phyloP scores from a whole-genome alignment of 2,329 filamentous ascomycete species.

The Colletotrichum navitas region DNA sequence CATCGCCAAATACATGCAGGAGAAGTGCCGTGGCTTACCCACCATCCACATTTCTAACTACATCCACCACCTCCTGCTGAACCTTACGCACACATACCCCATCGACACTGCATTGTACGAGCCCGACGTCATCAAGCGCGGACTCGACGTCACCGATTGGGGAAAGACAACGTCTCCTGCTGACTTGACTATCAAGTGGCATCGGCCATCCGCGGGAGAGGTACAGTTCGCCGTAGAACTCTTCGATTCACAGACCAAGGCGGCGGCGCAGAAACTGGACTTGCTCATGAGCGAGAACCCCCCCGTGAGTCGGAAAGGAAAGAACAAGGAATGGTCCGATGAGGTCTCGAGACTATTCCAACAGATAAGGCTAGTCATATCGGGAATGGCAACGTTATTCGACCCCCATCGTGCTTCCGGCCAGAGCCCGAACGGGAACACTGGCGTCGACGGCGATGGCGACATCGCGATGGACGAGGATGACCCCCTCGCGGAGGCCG shows the following conservation, averaged over 20 bases:
- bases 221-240: slow-evolving; percentile 90
- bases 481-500: slow-evolving; percentile 71
- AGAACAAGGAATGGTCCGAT: slow-evolving; percentile 99
- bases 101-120: slow-evolving; percentile 92
- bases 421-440: slow-evolving; percentile 50
- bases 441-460: slow-evolving; percentile 64
- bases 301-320: slow-evolving; percentile 89
- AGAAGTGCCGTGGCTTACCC: slow-evolving; percentile 91
- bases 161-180: slow-evolving; percentile 80
- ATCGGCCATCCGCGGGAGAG: slow-evolving; percentile 83
- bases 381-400: slow-evolving; percentile 90
- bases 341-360: slow-evolving; percentile 93
- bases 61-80: slow-evolving; percentile 94
- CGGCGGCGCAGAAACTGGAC: slow-evolving; percentile 79
- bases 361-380: slow-evolving; percentile 88
- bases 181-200: slow-evolving; percentile 89
- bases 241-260: slow-evolving; percentile 85
- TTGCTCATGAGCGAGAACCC: slow-evolving; percentile 85
- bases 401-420: slow-evolving; percentile 80
- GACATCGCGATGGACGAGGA: slow-evolving; percentile 58
- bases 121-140: slow-evolving; percentile 76
- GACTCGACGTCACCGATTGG: slow-evolving; percentile 86
- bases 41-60: slow-evolving; percentile 98
- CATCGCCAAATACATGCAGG: slow-evolving; percentile 95
- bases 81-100: slow-evolving; percentile 93